Conservation (phyloP, 2,329 filamentous ascomycete genomes). For the Emergomyces pasteurianus region DNA sequence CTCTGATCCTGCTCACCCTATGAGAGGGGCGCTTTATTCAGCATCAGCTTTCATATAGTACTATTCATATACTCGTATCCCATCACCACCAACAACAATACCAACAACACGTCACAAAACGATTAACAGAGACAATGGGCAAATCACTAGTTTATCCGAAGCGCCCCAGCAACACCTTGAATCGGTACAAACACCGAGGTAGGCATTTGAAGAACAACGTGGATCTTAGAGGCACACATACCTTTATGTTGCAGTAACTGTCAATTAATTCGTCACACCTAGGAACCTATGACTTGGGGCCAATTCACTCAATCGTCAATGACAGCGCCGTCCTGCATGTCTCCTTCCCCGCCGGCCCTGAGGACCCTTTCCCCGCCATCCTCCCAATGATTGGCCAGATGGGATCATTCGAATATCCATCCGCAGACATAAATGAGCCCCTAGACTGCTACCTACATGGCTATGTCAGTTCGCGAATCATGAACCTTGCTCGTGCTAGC, state of each 20-base stretch:
- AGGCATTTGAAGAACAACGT: constrained; percentile 6
- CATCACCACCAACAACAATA: too few species aligned
- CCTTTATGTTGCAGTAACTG: background rate
- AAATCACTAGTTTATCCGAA: constrained; percentile 47
- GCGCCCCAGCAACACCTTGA: constrained; percentile 51
- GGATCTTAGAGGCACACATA: background rate
- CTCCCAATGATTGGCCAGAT: constrained; percentile 81
- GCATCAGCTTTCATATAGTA: background rate
- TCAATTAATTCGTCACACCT: constrained; percentile 8
- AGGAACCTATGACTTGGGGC: constrained; percentile 60
- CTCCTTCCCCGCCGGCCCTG: constrained; percentile 54
- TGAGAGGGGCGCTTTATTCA: background rate
- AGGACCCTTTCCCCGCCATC: constrained; percentile 60
- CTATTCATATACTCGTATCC: background rate
- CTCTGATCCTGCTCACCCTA: background rate
- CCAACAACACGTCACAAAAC: too few species aligned
- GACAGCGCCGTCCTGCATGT: constrained; percentile 63
- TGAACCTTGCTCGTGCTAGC: constrained; percentile 47
- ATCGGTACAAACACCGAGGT: constrained; percentile 55
- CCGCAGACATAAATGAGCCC: constrained; percentile 47
- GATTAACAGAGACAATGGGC: constrained; percentile 23
- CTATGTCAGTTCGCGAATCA: constrained; percentile 67
- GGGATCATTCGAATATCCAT: constrained; percentile 56
- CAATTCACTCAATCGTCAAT: constrained; percentile 67
- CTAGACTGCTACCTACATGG: constrained; percentile 73